Percentiles rank a stretch among this genome's conserved stretches.
Evolutionary conservation across 768 basidiomycete species (phyloP).

Genomic region (Pisolithus marmoratus): DNA sequence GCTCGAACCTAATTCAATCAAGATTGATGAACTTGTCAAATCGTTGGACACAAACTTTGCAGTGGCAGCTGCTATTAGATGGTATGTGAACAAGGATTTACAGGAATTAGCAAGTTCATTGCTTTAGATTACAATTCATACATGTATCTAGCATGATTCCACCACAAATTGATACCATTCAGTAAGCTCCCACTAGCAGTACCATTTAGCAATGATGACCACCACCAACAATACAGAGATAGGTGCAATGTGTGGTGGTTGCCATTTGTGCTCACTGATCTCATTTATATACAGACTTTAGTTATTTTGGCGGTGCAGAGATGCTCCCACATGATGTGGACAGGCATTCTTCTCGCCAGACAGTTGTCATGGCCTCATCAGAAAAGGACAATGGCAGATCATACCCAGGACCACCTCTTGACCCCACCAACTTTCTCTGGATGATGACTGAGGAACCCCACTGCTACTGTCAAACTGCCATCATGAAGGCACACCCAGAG

Average conservation of each 20-base stretch:
- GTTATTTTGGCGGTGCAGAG: constrained; percentile 81
- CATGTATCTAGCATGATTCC: too few relatives aligned
- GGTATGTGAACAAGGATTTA: too few relatives aligned
- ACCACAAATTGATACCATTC: too few relatives aligned
- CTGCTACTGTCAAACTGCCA: constrained; percentile 76
- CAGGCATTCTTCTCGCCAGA: constrained; percentile 47
- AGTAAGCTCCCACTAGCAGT: too few relatives aligned
- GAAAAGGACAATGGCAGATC: constrained; percentile 35
- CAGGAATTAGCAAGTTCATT: too few relatives aligned
- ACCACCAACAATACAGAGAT: constrained; percentile 5
- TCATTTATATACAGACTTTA: constrained; percentile 51
- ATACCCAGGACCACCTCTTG: constrained; percentile 54
- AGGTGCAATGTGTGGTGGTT: background rate
- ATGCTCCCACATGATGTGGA: constrained; percentile 46
- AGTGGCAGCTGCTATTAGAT: too few relatives aligned
- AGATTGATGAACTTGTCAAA: too few relatives aligned
- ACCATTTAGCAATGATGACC: too few relatives aligned
- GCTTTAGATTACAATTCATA: too few relatives aligned
- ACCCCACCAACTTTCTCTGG: constrained; percentile 90
- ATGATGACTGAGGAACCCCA: constrained; percentile 98
- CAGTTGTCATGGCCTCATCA: constrained; percentile 38
- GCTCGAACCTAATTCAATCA: too few relatives aligned
- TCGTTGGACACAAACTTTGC: too few relatives aligned
- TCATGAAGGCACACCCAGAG: constrained; percentile 93
- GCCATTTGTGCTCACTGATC: background rate